Conservation (phyloP, 257 asterid species). For the Ligustrum vulgare region DNA sequence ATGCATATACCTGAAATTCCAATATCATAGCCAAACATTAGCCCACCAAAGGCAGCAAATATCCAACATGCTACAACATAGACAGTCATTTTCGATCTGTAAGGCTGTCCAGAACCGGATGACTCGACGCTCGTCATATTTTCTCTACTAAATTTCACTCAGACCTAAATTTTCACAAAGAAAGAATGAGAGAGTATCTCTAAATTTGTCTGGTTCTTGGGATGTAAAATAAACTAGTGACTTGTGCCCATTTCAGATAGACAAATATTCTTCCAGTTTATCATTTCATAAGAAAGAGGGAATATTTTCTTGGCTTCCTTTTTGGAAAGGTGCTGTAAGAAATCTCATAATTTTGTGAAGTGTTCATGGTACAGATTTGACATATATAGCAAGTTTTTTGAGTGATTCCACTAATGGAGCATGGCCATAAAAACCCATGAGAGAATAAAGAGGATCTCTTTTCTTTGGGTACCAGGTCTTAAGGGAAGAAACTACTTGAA, state of each 20-base stretch:
- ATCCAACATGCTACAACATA: slow-evolving; percentile 31
- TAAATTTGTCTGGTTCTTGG: neutral
- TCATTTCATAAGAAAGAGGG: neutral
- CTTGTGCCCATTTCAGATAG: neutral
- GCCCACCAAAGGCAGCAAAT: slow-evolving; percentile 31
- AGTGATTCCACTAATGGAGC: neutral
- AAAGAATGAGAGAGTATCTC: neutral
- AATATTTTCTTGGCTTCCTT: neutral
- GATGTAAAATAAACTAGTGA: neutral
- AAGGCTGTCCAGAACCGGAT: neutral
- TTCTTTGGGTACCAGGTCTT: neutral
- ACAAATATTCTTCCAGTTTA: neutral
- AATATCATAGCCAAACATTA: slow-evolving; percentile 29
- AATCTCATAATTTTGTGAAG: neutral
- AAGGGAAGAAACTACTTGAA: neutral
- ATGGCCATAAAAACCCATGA: neutral
- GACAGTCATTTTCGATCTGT: slow-evolving; percentile 16
- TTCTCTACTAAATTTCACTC: neutral
- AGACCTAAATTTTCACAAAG: neutral
- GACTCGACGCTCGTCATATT: neutral
- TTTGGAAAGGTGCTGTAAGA: neutral
- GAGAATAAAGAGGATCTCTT: neutral
- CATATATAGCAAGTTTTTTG: neutral
- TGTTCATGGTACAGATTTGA: neutral
- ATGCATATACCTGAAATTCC: slow-evolving; percentile 22